Base-by-base conservation (phyloP, 2,329 filamentous ascomycete genomes). In the Aspergillus tubingensis region DNA sequence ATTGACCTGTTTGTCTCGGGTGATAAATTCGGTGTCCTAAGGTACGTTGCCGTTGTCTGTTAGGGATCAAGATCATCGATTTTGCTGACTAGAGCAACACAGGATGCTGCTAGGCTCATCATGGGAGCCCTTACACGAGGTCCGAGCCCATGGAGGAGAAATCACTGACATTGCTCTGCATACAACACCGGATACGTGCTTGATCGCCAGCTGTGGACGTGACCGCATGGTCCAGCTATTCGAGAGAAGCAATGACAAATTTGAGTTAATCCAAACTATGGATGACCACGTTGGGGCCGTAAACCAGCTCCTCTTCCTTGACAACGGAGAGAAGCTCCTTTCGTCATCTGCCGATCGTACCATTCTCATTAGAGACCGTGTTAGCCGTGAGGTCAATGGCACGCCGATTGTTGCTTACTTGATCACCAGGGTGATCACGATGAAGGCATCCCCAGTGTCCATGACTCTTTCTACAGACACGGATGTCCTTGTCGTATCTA, bases 161-260 rank as follows among this genome's bases (percentile, higher is more conserved):
- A 90, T 96, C 63, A 91, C 91, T 41, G 90, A 90, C 68, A 89
- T 98, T 66, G 86, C 88, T 19, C 82, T 96, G 4, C 87, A 87
- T 68, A 86, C 91, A 67, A 82, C 83, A 48, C 81, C 84, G 1
- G 80, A 83, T 1, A 82, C 80, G 50, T 84, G 86, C 38, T 80
- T 96, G 49, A 82, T 98, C 67, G 94, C 91, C 17, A 92, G 89
- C 10, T 93, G 90, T 72, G 91, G 92, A 38, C 85, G 95, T 65
- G 95, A 99, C 76, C 88, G 95, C 54, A 96, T 90, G n/a, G 86
- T 94, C 1, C 95, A 99, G 74, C 80, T 99, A n/a, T 98, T 97
- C 72, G 83, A 86, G 62, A 81, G 82, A 23, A 77, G 79, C 1
- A 80, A 77, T 11, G 83, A 86, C 2, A 77, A 77, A 2, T 89